These are phyloP conservation scores for Ceratobasidium sp. DNA, from an alignment of 1,284 basidiomycete species.

Conservation along the genomic window DNA sequence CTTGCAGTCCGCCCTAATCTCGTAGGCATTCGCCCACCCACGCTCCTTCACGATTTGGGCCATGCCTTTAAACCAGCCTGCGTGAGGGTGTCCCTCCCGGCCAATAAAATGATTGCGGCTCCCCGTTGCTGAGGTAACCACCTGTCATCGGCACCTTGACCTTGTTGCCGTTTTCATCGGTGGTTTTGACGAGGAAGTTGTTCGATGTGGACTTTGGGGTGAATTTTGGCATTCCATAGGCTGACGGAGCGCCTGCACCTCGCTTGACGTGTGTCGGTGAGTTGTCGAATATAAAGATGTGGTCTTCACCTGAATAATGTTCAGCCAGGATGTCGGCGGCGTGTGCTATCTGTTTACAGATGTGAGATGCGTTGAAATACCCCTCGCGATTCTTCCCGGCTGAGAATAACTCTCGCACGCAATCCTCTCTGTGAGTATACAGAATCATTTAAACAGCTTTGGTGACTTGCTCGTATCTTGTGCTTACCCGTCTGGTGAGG, in stretches of 20 bases:
- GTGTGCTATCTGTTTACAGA: conserved; percentile 54
- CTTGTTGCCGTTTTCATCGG: conserved; percentile 47
- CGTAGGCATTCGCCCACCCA: conserved; percentile 1
- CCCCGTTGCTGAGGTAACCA: conserved; percentile 54
- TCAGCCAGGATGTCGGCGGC: conserved; percentile 58
- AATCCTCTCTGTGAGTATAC: neutral
- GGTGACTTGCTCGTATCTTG: no score
- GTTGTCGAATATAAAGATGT: conserved; percentile 59
- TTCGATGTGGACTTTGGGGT: neutral
- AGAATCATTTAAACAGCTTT: no score
- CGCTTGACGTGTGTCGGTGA: conserved; percentile 58
- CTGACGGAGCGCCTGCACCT: conserved; percentile 56
- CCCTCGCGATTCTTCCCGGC: conserved; percentile 61
- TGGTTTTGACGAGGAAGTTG: neutral
- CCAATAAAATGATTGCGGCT: conserved; percentile 57
- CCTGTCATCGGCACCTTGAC: conserved; percentile 53
- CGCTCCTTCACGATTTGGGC: conserved; percentile 24
- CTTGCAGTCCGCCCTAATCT: conserved; percentile 31
- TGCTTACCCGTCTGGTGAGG: neutral
- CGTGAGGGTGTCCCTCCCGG: conserved; percentile 52
- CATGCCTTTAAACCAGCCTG: conserved; percentile 30
- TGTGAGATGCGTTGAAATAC: conserved; percentile 57
- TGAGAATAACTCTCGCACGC: neutral
- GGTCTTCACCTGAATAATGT: no score
- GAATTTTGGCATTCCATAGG: conserved; percentile 44